Percentiles rank a stretch among this genome's conserved stretches.
phyloP scores from a whole-genome alignment of 169 alveolate species.

The Eimeria falciformis region DNA sequence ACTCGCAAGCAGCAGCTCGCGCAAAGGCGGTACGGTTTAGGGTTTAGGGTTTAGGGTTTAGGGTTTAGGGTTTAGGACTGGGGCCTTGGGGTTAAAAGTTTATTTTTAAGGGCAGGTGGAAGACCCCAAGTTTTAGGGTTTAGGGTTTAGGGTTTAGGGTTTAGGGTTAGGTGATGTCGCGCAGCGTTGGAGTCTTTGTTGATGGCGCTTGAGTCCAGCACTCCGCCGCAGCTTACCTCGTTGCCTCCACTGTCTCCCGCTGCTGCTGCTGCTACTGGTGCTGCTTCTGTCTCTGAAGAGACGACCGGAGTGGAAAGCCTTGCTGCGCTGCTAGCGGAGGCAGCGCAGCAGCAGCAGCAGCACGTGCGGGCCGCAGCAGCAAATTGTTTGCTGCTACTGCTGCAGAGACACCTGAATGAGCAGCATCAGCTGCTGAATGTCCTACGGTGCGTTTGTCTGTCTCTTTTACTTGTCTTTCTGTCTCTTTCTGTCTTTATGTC shows the following conservation, averaged over 20 bases:
- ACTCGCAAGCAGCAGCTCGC: not conserved
- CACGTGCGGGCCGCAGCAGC: constrained; percentile 4
- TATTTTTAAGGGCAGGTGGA: no score
- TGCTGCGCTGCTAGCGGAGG: not conserved
- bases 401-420: constrained; percentile 5
- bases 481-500: no score
- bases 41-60: not conserved
- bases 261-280: constrained; percentile 7
- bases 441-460: no score
- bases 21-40: constrained; percentile 16
- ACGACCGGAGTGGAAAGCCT: not conserved
- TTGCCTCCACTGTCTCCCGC: not conserved
- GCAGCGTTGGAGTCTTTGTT: not conserved
- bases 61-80: not conserved
- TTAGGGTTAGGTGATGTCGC: not conserved
- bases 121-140: not conserved
- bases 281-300: not conserved
- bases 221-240: not conserved
- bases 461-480: no score
- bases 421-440: not conserved
- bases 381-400: constrained; percentile 21
- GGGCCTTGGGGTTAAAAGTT: not conserved
- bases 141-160: not conserved
- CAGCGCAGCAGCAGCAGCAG: constrained; percentile 43
- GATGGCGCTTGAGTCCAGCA: not conserved